Evolutionary conservation across 2,329 filamentous ascomycete genomes (phyloP), one percentile per base, ranked within the genome.

Genomic region (Pseudogymnoascus sp.): DNA sequence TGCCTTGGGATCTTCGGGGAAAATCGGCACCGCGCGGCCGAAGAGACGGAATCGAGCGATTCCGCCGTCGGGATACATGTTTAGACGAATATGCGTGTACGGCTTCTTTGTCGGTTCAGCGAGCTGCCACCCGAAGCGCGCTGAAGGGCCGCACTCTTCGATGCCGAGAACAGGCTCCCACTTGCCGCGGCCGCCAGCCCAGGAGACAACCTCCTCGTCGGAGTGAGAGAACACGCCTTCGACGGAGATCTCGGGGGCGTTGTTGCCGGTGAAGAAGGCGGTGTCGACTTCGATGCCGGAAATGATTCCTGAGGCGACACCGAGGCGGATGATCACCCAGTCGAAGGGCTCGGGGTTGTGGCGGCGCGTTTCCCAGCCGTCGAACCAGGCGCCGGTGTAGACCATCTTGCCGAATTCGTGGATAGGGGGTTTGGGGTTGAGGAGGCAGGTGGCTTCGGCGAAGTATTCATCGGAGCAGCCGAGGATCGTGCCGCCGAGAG

Each of bases 11-110:
- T 88, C 82, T 26, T 82, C 77, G 1, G 89, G 88, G 70, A 92
- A 90, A 1, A 93, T 86, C 4, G 89, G 88, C 1, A 91, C 82
- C 1, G 88, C 89, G 64, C 85, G 81, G 5, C 90, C 90, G 70
- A 88, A 92, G 1, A 93, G 81, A 21, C 89, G 81, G 76, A 93
- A 92, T 59, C 90, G 78, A 39, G 89, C 89, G 69, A 94, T 93
- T 58, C 90, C 90, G 58, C 90, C 90, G 70, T 94, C 90, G 0
- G 90, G 88, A 71, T 90, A 92, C 90, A 92, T 92, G 72, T 90
- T 88, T 61, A 94, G 77, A 35, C 89, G 79, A 40, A 92, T 87
- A 72, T 94, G 89, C 0, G 89, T 92, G 74, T 89, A 92, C 60
- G 85, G 82, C 73, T 88, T 88, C 35, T 76, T 74, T 0, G 83